Evolutionary conservation across 345 rosid species (phyloP).

Genomic region (Citrus maxima): DNA sequence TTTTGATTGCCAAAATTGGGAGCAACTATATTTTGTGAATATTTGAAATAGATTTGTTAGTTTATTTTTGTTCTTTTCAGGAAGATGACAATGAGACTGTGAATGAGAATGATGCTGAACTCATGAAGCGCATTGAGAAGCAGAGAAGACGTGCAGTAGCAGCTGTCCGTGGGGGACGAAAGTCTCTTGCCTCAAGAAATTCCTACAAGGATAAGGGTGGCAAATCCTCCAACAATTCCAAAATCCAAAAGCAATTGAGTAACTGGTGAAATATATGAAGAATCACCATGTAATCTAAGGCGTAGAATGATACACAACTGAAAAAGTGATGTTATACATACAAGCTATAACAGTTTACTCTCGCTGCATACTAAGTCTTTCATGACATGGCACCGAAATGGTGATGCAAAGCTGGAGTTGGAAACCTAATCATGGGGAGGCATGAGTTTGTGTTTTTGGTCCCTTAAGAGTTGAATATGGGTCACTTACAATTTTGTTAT

Average conservation of each 20-base stretch:
- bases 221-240: constrained; percentile 56
- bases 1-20: background rate
- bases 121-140: constrained; percentile 62
- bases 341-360: background rate
- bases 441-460: background rate
- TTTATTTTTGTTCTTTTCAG: constrained; percentile 17
- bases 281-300: background rate
- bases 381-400: background rate
- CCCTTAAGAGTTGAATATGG: too few species aligned
- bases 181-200: constrained; percentile 67
- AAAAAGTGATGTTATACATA: background rate
- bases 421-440: background rate
- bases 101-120: constrained; percentile 44
- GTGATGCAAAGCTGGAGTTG: background rate
- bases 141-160: constrained; percentile 71
- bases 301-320: background rate
- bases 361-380: background rate
- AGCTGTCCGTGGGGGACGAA: constrained; percentile 57
- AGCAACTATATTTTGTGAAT: background rate
- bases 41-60: background rate
- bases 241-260: constrained; percentile 46
- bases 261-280: constrained; percentile 41
- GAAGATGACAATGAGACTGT: constrained; percentile 21
- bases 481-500: background rate
- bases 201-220: constrained; percentile 90